A percentile compares a stretch with the other conserved stretches of the same genome.
Conservation (phyloP, 2,329 filamentous ascomycete genomes). For the Botrytis cinerea region DNA sequence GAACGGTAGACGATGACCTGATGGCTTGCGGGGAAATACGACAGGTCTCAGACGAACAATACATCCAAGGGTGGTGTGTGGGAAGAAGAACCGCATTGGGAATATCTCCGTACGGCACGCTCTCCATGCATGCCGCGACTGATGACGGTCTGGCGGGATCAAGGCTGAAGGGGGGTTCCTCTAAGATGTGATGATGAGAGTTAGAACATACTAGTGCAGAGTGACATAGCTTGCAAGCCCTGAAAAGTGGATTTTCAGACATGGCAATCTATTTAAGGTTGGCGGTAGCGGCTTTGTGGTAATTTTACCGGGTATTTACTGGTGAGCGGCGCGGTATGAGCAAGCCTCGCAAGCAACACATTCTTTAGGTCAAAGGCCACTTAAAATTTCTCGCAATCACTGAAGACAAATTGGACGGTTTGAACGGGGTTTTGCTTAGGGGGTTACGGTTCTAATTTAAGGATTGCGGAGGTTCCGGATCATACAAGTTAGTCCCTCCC, state of each 20-base stretch:
- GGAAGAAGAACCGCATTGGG: background rate
- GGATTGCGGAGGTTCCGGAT: constrained; percentile 9
- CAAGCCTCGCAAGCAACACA: background rate
- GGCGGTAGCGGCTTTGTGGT: background rate
- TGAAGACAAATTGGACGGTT: background rate
- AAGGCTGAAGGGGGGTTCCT: background rate
- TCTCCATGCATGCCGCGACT: background rate
- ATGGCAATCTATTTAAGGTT: constrained; percentile 13
- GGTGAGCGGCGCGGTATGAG: background rate
- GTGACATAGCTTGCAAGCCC: background rate
- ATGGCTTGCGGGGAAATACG: background rate
- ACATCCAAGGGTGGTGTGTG: background rate
- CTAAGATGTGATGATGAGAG: background rate
- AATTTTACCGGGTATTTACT: background rate
- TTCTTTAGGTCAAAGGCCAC: background rate
- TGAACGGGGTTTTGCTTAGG: background rate
- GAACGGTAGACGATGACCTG: background rate
- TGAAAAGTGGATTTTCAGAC: constrained; percentile 6
- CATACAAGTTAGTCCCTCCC: background rate
- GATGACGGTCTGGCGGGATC: background rate
- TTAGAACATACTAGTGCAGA: background rate
- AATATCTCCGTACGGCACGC: background rate
- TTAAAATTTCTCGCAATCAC: background rate
- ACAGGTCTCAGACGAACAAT: background rate
- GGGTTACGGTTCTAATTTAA: background rate